phyloP scores from a whole-genome alignment of 345 rosid species.

The Abelmoschus esculentus region DNA sequence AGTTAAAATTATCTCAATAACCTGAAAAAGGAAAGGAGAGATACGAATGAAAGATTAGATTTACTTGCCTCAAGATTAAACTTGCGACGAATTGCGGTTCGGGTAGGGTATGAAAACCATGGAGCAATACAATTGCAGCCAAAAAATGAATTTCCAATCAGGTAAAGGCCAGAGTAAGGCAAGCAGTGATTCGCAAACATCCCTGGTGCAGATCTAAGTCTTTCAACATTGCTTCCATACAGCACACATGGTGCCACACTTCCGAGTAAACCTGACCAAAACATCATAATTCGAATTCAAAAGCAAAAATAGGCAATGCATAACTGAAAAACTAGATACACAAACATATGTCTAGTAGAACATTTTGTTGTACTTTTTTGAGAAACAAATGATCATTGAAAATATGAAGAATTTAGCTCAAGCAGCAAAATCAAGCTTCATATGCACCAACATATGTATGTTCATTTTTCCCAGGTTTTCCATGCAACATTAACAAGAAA shows the following conservation, averaged over 20 bases:
- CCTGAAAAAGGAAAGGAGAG: background rate
- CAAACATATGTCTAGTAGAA: background rate
- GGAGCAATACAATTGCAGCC: conserved; percentile 88
- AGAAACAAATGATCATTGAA: background rate
- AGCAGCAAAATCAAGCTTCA: background rate
- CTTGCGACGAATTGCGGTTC: conserved; percentile 66
- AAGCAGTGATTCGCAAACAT: conserved; percentile 77
- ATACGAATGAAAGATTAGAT: background rate
- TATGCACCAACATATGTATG: background rate
- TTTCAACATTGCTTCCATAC: conserved; percentile 83
- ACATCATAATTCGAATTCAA: background rate
- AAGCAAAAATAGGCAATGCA: background rate
- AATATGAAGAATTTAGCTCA: background rate
- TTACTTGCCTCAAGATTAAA: conserved; percentile 83
- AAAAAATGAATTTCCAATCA: conserved; percentile 53
- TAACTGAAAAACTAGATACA: no score
- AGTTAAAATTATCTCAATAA: background rate
- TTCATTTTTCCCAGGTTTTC: no score
- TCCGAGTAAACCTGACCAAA: conserved; percentile 71
- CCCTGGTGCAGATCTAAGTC: conserved; percentile 69
- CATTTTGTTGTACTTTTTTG: background rate
- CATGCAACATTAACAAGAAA: background rate
- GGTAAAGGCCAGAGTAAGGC: conserved; percentile 61
- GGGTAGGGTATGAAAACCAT: conserved; percentile 68
- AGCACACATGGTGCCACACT: conserved; percentile 79